A percentile compares a stretch with the other conserved stretches of the same genome.
Evolutionary conservation across 177 flowering plant genomes (phyloP).

Genomic region (Vitis hybrid): DNA sequence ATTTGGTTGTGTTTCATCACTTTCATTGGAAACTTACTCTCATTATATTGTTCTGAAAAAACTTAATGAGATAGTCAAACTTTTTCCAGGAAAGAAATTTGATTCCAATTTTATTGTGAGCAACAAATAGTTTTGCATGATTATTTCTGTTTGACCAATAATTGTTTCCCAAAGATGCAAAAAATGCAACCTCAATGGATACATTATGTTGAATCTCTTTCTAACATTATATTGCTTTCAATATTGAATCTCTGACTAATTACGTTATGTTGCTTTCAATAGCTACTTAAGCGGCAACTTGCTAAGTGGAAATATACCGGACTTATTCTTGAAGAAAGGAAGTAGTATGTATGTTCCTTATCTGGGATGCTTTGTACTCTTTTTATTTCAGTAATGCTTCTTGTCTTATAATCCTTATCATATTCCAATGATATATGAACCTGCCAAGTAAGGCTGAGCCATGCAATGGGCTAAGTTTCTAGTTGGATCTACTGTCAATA

Average conservation of each 20-base stretch:
- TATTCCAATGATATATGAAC: not conserved
- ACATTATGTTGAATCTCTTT: not conserved
- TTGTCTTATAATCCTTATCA: too few species aligned
- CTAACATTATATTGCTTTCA: not conserved
- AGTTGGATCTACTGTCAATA: too few species aligned
- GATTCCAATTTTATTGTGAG: too few species aligned
- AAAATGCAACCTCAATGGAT: too few species aligned
- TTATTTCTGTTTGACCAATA: too few species aligned
- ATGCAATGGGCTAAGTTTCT: too few species aligned
- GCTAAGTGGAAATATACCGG: slow-evolving; percentile 46
- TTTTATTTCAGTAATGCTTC: not conserved
- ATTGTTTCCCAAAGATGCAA: too few species aligned
- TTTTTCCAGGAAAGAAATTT: too few species aligned
- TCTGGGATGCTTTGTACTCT: not conserved
- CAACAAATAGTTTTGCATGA: too few species aligned
- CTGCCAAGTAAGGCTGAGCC: too few species aligned
- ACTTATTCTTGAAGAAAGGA: slow-evolving; percentile 35
- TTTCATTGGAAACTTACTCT: not conserved
- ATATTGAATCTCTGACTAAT: not conserved
- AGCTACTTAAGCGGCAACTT: slow-evolving; percentile 44
- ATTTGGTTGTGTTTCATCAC: not conserved
- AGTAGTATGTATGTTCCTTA: slow-evolving; percentile 36
- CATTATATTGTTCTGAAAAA: too few species aligned
- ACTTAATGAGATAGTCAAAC: too few species aligned
- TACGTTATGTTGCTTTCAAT: not conserved